Conservation (phyloP, 225 moss, liverwort and hornwort species). For the Bryoerythrophyllum caledonicum region DNA sequence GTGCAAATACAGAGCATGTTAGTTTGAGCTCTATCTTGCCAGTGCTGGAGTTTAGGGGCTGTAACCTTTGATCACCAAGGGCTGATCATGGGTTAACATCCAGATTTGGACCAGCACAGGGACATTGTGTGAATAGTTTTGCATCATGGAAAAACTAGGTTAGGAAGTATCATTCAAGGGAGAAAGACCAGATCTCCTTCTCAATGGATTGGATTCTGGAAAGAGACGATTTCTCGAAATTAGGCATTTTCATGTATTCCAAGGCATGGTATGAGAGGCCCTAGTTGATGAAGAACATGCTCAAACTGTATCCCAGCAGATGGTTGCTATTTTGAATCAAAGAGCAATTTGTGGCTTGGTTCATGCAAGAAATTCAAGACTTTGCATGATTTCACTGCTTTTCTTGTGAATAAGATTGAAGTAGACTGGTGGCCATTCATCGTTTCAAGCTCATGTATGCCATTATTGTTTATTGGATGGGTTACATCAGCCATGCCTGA, state of each 20-base stretch:
- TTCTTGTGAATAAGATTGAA: background rate
- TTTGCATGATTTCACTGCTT: background rate
- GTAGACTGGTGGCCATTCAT: no score
- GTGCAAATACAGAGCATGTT: no score
- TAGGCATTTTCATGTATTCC: no score
- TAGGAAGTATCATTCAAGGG: background rate
- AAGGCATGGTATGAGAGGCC: background rate
- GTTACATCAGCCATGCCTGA: no score
- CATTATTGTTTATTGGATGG: no score
- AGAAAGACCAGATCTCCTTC: background rate
- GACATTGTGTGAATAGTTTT: background rate
- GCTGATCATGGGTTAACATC: background rate
- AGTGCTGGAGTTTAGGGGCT: background rate
- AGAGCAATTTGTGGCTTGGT: no score
- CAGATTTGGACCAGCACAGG: slow-evolving; percentile 14
- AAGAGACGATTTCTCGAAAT: background rate
- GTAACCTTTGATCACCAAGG: slow-evolving; percentile 24
- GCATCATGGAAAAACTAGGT: background rate
- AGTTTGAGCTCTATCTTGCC: background rate
- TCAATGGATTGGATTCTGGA: background rate
- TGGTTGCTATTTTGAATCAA: background rate
- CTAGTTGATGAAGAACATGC: background rate
- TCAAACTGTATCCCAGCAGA: background rate
- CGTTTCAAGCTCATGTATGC: no score
- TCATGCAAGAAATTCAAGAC: background rate